phyloP scores from a whole-genome alignment of 352 stramenopile genomes.

The Phytophthora hybrid region DNA sequence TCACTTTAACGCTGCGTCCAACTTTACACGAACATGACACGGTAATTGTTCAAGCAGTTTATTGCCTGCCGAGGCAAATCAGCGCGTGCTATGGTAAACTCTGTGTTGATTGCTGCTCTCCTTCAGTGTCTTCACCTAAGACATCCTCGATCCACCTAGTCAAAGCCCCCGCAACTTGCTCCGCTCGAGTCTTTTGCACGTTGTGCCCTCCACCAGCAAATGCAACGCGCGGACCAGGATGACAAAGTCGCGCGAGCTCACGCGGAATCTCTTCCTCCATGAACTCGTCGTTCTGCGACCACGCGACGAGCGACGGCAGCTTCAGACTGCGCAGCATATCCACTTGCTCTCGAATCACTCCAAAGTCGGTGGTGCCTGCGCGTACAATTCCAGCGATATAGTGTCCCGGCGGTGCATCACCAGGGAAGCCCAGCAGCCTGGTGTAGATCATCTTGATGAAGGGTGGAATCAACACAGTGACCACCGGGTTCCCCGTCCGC shows the following conservation, averaged over 20 bases:
- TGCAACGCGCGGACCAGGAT: conserved; percentile 44
- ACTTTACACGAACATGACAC: conserved; percentile 2
- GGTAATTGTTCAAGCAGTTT: conserved; percentile 3
- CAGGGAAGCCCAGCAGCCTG: conserved; percentile 43
- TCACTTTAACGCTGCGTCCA: too few relatives aligned
- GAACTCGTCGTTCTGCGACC: conserved; percentile 57
- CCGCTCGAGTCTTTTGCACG: conserved; percentile 65
- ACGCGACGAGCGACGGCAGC: conserved; percentile 53
- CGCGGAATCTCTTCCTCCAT: conserved; percentile 53
- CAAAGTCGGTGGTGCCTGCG: conserved; percentile 56
- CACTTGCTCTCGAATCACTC: conserved; percentile 43
- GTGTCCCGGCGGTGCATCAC: conserved; percentile 35
- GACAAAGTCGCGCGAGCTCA: conserved; percentile 44
- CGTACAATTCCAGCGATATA: conserved; percentile 53
- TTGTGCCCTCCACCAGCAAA: conserved; percentile 63
- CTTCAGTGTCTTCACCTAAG: conserved; percentile 14
- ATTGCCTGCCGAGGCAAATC: not conserved
- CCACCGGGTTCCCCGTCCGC: conserved; percentile 26
- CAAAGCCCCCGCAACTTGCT: conserved; percentile 36
- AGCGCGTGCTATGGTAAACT: conserved; percentile 19
- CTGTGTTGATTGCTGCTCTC: conserved; percentile 5
- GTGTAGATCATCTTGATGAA: conserved; percentile 54
- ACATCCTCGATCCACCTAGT: conserved; percentile 36
- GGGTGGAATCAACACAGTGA: conserved; percentile 16
- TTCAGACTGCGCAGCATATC: conserved; percentile 11